Evolutionary conservation across 164 flowering plant species (phyloP).

Genomic region (Umbellularia californica): DNA sequence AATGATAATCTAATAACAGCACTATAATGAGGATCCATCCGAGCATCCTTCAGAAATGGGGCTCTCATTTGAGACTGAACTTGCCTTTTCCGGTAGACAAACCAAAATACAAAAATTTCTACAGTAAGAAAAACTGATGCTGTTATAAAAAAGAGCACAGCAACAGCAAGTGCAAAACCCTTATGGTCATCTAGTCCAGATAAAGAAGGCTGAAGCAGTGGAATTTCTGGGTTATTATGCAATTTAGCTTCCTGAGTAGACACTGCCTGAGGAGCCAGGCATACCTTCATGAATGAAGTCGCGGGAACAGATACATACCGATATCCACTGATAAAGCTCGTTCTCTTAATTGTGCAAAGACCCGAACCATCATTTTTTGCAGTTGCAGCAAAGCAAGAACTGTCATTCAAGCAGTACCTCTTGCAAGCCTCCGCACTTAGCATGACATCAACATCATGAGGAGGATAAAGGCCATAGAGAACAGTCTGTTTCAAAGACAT

Average conservation of each 20-base stretch:
- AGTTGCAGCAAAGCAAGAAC: conserved; percentile 44
- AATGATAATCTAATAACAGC: conserved; percentile 37
- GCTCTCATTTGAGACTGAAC: conserved; percentile 25
- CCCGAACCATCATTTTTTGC: conserved; percentile 59
- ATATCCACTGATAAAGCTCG: conserved; percentile 46
- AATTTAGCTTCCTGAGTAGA: conserved; percentile 27
- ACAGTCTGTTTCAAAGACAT: conserved; percentile 35
- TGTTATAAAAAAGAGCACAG: conserved; percentile 31
- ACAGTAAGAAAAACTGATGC: conserved; percentile 22
- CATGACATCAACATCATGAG: conserved; percentile 41
- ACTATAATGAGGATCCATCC: conserved; percentile 40
- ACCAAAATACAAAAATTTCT: conserved; percentile 32
- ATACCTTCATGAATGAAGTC: conserved; percentile 43
- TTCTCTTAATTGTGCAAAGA: conserved; percentile 43
- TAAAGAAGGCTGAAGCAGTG: conserved; percentile 7
- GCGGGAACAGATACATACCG: conserved; percentile 29
- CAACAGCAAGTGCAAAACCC: conserved; percentile 26
- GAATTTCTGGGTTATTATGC: conserved; percentile 10
- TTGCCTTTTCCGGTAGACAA: conserved; percentile 27
- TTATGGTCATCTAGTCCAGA: conserved; percentile 8
- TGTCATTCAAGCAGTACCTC: conserved; percentile 35
- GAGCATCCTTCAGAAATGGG: conserved; percentile 44
- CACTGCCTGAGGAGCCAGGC: conserved; percentile 52
- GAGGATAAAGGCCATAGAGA: conserved; percentile 55
- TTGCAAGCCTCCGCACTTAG: conserved; percentile 39